Evolutionary conservation across 257 asterid genomes (phyloP), one percentile per base, ranked within the genome.

Genomic region (Plantago elongata): DNA sequence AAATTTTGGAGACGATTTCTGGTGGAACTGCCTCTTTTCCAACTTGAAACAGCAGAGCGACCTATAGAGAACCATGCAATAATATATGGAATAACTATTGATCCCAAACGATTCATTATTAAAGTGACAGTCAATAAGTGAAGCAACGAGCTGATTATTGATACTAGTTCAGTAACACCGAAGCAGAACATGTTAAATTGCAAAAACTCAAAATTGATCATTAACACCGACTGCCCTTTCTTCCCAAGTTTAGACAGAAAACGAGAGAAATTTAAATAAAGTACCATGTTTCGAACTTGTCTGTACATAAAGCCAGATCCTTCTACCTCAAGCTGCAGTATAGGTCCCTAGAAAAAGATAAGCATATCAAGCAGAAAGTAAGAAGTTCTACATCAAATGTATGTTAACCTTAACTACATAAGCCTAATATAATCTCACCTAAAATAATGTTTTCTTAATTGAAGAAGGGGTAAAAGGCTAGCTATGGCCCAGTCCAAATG

Each of bases 251-350:
- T 11, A 2, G 16, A 18, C 13, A 1, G 15, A 54, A 16, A 54
- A 27, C 5, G 43, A 14, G 43, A 40, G 8, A 51, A 14, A 34
- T 34, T 34, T 34, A 34, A 27, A 22, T 67, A 17, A 51, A 55
- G 13, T 86, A 92, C 99, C 95, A 92, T 92, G 82, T 92, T 92
- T 46, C 96, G 83, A 70, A 89, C 95, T 89, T 88, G 98, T 77
- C 97, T 70, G 57, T 86, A 92, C 54, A 89, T 73, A 77, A 92
- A 92, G 40, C 97, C 97, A 50, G 97, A 79, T 47, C 97, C 99
- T 81, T 89, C 97, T 37, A 89, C 95, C 74, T 89, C 95, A 70
- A 89, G 83, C 72, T 78, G 97, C 84, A 92, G 65, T 37, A 88
- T 71, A 67, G 88, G 89, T 50, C 98, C 97, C 98, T 88, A 72